Evolutionary conservation across 2,329 filamentous ascomycete species (phyloP).

Genomic region (Penicillium corylophilum): DNA sequence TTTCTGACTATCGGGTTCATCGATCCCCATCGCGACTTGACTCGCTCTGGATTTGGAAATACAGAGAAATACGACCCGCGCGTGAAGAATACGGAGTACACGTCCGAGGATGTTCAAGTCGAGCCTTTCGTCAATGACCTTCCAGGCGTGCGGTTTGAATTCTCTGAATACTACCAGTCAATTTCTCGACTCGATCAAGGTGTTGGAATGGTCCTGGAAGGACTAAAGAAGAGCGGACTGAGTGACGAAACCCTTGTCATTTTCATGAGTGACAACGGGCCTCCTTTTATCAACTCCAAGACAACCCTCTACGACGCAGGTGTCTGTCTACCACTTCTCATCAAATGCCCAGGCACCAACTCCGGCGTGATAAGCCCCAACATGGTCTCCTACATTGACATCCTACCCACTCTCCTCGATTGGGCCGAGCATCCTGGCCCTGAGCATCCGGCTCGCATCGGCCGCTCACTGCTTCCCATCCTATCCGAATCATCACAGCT

Average conservation of each 20-base stretch:
- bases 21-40: slow-evolving; percentile 49
- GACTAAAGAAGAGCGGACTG: slow-evolving; percentile 33
- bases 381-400: slow-evolving; percentile 49
- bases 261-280: slow-evolving; percentile 52
- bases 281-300: slow-evolving; percentile 54
- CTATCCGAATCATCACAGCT: slow-evolving; percentile 17
- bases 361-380: slow-evolving; percentile 40
- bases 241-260: slow-evolving; percentile 42
- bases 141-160: slow-evolving; percentile 43
- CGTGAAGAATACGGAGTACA: slow-evolving; percentile 26
- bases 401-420: slow-evolving; percentile 49
- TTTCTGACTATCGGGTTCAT: slow-evolving; percentile 49
- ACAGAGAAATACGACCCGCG: slow-evolving; percentile 29
- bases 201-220: slow-evolving; percentile 42
- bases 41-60: slow-evolving; percentile 48
- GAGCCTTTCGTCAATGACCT: slow-evolving; percentile 44
- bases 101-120: slow-evolving; percentile 39
- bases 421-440: slow-evolving; percentile 30
- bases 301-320: slow-evolving; percentile 53
- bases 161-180: slow-evolving; percentile 45
- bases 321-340: slow-evolving; percentile 45
- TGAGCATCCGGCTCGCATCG: slow-evolving; percentile 15
- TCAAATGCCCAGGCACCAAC: slow-evolving; percentile 34
- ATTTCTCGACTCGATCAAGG: slow-evolving; percentile 46
- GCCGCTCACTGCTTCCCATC: slow-evolving; percentile 43